Percentiles rank a stretch among this genome's conserved stretches.
These are phyloP conservation scores for Patellaria atrata DNA, from an alignment of 495 filamentous ascomycete species.

Conservation along the genomic window DNA sequence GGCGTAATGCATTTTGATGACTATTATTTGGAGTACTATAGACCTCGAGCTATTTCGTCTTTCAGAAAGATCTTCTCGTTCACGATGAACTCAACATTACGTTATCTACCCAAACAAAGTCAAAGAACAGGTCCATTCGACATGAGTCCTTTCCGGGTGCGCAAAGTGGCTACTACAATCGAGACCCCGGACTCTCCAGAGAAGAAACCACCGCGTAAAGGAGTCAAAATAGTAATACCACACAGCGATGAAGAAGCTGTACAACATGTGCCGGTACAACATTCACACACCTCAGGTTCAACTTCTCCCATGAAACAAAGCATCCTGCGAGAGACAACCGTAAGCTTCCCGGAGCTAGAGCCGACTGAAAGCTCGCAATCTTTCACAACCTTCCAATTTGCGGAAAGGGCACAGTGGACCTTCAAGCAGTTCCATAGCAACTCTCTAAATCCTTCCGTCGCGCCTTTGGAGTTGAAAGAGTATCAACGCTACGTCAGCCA, in stretches of 20 bases:
- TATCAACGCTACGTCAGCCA: constrained; percentile 86
- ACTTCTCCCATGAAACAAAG: constrained; percentile 19
- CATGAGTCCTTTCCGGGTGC: constrained; percentile 50
- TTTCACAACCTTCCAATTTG: constrained; percentile 19
- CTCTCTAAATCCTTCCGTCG: constrained; percentile 67
- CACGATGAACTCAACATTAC: constrained; percentile 74
- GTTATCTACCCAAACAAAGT: constrained; percentile 60
- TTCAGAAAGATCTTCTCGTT: constrained; percentile 80
- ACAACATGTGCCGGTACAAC: neutral
- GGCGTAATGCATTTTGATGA: constrained; percentile 67
- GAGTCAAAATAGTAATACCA: constrained; percentile 45
- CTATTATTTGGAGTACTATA: constrained; percentile 98
- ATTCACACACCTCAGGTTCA: constrained; percentile 1
- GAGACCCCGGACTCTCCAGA: constrained; percentile 28
- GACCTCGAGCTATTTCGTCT: constrained; percentile 68
- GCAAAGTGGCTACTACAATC: constrained; percentile 27
- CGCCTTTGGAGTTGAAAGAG: constrained; percentile 58
- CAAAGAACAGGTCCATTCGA: constrained; percentile 60
- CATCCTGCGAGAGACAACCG: constrained; percentile 24
- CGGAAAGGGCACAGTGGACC: constrained; percentile 54
- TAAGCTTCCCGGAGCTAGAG: neutral
- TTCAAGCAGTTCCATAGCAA: constrained; percentile 70
- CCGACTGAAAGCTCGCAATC: neutral
- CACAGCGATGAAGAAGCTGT: constrained; percentile 25
- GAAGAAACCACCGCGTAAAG: constrained; percentile 40